Evolutionary conservation across 1,284 basidiomycete genomes (phyloP).

Genomic region (Boletellus deceptivus): DNA sequence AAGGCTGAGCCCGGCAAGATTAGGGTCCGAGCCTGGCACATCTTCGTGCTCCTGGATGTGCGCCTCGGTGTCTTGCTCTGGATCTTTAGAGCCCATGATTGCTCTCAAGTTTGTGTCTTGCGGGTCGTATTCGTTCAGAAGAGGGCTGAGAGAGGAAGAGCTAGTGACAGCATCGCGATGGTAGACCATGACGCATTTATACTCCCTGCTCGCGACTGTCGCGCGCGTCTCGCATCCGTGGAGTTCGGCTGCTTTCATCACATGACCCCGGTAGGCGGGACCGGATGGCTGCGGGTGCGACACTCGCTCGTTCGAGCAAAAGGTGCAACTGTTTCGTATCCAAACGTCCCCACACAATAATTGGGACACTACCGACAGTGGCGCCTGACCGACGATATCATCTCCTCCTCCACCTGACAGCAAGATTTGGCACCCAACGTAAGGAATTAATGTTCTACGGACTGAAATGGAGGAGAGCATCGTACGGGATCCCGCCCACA

Average conservation of each 20-base stretch:
- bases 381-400: background rate
- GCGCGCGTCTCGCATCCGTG: background rate
- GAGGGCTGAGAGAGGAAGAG: slow-evolving; percentile 16
- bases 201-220: background rate
- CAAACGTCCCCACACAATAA: too few species aligned
- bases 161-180: slow-evolving; percentile 4
- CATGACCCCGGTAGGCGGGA: background rate
- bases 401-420: slow-evolving; percentile 12
- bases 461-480: slow-evolving; percentile 24
- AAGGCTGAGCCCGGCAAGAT: slow-evolving; percentile 12
- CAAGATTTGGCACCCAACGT: background rate
- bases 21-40: background rate
- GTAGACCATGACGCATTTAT: slow-evolving; percentile 18
- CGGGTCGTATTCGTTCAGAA: slow-evolving; percentile 5
- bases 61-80: slow-evolving; percentile 6
- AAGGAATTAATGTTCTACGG: slow-evolving; percentile 23
- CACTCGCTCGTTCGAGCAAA: too few species aligned
- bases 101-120: slow-evolving; percentile 1
- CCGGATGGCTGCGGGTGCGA: too few species aligned
- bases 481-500: slow-evolving; percentile 35
- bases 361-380: too few species aligned
- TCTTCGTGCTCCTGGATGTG: slow-evolving; percentile 7
- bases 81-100: slow-evolving; percentile 12
- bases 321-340: too few species aligned
- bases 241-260: background rate